Percentiles rank a stretch among this genome's conserved stretches.
phyloP scores from a whole-genome alignment of 306 rosid species.

The Ormosia semicastrata region DNA sequence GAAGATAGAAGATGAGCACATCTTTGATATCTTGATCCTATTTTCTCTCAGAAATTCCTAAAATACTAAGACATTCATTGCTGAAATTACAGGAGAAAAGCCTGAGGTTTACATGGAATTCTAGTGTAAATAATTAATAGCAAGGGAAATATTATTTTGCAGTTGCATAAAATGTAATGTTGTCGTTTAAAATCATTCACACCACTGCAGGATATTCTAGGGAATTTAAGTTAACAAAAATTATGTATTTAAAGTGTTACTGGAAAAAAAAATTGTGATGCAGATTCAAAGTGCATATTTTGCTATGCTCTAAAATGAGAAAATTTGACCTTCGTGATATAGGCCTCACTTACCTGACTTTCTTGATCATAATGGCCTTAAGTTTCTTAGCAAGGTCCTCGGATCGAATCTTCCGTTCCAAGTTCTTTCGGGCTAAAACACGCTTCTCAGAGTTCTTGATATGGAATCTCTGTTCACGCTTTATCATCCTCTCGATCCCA shows the following conservation, averaged over 20 bases:
- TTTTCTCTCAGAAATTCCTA: background rate
- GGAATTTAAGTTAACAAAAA: slow-evolving; percentile 1
- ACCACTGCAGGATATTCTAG: background rate
- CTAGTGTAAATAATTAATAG: background rate
- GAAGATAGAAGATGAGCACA: background rate
- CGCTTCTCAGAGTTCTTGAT: slow-evolving; percentile 94
- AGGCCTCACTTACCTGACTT: slow-evolving; percentile 67
- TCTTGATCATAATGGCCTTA: slow-evolving; percentile 68
- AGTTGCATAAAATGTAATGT: background rate
- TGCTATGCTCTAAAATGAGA: background rate
- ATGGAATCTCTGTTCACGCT: slow-evolving; percentile 61
- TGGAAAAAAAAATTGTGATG: background rate
- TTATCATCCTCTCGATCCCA: slow-evolving; percentile 86
- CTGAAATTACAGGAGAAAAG: background rate
- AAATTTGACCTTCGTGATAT: background rate
- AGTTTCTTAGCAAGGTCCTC: slow-evolving; percentile 81
- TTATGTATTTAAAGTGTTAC: background rate
- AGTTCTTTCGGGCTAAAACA: slow-evolving; percentile 61
- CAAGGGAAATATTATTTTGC: background rate
- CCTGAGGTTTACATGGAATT: background rate
- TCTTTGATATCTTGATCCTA: background rate
- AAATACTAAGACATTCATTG: background rate
- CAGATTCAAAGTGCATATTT: background rate
- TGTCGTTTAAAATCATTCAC: background rate
- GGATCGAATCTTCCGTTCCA: slow-evolving; percentile 61